Base-by-base conservation (phyloP, 2,329 filamentous ascomycete genomes). In the Venturia carpophila region DNA sequence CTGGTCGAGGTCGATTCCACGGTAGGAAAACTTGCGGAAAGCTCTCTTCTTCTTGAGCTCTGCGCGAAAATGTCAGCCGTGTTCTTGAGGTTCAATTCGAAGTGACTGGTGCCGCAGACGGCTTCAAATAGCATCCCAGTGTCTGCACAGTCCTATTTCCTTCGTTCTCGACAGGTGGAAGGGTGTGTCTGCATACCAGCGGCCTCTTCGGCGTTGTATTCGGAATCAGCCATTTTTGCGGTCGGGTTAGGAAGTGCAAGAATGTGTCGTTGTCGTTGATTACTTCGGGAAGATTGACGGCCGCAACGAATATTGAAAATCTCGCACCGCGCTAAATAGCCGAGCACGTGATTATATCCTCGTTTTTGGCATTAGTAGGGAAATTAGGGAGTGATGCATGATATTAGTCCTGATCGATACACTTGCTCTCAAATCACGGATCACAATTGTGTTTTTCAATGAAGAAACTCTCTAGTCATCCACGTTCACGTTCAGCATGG, bases 11-110 rank as follows among this genome's bases (percentile, higher is more conserved):
- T 99, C 94, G 82, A 99, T 91, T 79, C 94, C 94, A 79, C 94
- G 91, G 91, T 97, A 99, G 74, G 92, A 94, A 81, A 97, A 99
- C 89, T 97, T 99, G 85, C 92, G 90, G 90, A 97, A 97, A 75
- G 92, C 84, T 93, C 94, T 96, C 86, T 89, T 96, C 87, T 91
- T 96, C 92, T 97, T 99, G 83, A 99, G 84, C 90, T 97, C 94
- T 87, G 77, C n/a, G 37, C n/a, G 13, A 61, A 24, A n/a, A 27
- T 15, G 24, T 61, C 42, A 61, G 60, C 34, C 34, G n/a, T 49
- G 43, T 34, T 63, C 43, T 49, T 21, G 17, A 63, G 37, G 13
- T 27, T 37, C 24, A 49, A n/a, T 21, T 41, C 15, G 19, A 24
- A 10, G 58, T 15, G 58, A 27, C 37, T 5, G 17, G n/a, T 60